Percentiles rank a stretch among this genome's conserved stretches.
phyloP scores from a whole-genome alignment of 352 stramenopile species.

The Globisporangium paroecandrum region DNA sequence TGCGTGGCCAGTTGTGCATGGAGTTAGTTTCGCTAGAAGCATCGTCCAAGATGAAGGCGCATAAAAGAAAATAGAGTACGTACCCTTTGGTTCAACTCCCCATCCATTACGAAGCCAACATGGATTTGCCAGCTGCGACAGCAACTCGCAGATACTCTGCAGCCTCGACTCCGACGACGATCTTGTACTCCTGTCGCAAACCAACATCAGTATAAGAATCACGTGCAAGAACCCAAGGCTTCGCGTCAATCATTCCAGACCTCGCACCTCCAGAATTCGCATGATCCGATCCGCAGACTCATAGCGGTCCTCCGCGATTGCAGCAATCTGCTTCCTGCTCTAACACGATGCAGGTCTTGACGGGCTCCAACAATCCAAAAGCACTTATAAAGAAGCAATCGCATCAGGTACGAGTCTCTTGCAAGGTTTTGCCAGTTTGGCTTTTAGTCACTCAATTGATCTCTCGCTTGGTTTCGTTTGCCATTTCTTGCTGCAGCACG shows the following conservation, averaged over 20 bases:
- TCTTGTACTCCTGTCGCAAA: slow-evolving; percentile 35
- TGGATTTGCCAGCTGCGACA: slow-evolving; percentile 29
- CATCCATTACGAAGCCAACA: slow-evolving; percentile 7
- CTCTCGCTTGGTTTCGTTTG: slow-evolving; percentile 50
- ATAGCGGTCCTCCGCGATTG: slow-evolving; percentile 54
- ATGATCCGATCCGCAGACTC: slow-evolving; percentile 72
- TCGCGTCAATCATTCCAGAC: background rate
- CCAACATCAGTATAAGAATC: background rate
- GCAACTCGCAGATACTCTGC: slow-evolving; percentile 34
- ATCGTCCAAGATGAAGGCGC: slow-evolving; percentile 14
- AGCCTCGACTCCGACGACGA: slow-evolving; percentile 35
- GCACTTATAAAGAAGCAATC: slow-evolving; percentile 6
- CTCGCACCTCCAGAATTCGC: slow-evolving; percentile 62
- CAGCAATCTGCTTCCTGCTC: slow-evolving; percentile 29
- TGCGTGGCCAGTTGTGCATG: slow-evolving; percentile 15
- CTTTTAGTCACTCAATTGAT: slow-evolving; percentile 33
- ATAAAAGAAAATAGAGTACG: slow-evolving; percentile 11
- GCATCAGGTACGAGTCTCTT: background rate
- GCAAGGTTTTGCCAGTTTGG: background rate
- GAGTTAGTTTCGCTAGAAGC: slow-evolving; percentile 19
- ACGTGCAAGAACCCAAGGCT: background rate
- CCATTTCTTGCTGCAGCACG: slow-evolving; percentile 56
- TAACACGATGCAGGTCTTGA: slow-evolving; percentile 28
- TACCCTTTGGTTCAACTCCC: background rate
- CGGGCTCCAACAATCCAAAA: slow-evolving; percentile 25